phyloP scores from a whole-genome alignment of 441 rosid species.

The Pelargonium citronellum region DNA sequence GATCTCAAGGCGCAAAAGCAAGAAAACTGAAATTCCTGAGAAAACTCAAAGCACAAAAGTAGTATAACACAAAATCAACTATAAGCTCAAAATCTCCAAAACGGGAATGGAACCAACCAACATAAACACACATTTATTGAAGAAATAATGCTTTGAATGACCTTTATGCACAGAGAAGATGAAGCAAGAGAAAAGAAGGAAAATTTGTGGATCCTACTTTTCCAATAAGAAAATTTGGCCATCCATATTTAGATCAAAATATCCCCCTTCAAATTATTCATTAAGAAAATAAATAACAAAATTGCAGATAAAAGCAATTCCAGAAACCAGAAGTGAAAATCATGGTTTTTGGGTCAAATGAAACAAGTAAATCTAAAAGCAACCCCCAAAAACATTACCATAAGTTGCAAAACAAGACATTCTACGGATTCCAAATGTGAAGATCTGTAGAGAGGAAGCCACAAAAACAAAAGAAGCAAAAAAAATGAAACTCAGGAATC shows the following conservation, averaged over 20 bases:
- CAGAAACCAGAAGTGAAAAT: neutral
- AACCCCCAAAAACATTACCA: constrained; percentile 1
- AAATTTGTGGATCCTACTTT: too few species aligned
- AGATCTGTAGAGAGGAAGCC: constrained; percentile 17
- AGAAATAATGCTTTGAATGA: too few species aligned
- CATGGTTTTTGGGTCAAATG: neutral
- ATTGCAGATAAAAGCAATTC: neutral
- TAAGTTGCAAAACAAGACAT: neutral
- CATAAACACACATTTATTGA: neutral
- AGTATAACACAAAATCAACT: constrained; percentile 16
- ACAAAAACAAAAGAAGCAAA: constrained; percentile 16
- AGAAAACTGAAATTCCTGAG: constrained; percentile 29
- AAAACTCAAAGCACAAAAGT: constrained; percentile 11
- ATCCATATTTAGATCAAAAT: too few species aligned
- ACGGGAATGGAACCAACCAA: neutral
- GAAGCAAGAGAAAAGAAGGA: too few species aligned
- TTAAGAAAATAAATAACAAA: too few species aligned
- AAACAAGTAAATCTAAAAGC: neutral
- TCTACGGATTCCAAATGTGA: constrained; percentile 22
- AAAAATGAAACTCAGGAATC: constrained; percentile 14
- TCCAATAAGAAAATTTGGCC: too few species aligned
- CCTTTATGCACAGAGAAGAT: too few species aligned
- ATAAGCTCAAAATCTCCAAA: constrained; percentile 16
- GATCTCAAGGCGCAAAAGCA: constrained; percentile 18
- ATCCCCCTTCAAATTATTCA: too few species aligned